phyloP scores from a whole-genome alignment of 768 basidiomycete genomes.

The Candolleomyces efflorescens region DNA sequence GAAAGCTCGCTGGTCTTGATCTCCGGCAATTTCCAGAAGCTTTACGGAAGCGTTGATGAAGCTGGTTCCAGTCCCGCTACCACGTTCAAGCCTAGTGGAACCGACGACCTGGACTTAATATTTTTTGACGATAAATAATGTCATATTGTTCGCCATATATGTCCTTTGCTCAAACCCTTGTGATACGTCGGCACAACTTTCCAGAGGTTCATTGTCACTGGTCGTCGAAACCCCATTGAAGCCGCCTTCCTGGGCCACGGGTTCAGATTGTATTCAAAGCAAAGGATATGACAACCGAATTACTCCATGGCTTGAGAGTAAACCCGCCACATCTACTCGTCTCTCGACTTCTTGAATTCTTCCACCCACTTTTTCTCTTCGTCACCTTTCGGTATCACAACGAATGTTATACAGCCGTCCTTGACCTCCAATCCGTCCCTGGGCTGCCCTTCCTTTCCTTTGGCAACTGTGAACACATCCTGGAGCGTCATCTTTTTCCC shows the following conservation, averaged over 20 bases:
- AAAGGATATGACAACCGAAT: neutral
- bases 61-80: no score
- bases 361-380: constrained; percentile 84
- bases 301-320: neutral
- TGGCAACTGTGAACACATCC: constrained; percentile 67
- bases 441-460: constrained; percentile 52
- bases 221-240: no score
- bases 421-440: constrained; percentile 81
- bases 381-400: constrained; percentile 70
- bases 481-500: constrained; percentile 86
- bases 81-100: no score
- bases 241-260: neutral
- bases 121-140: no score
- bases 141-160: no score
- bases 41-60: no score
- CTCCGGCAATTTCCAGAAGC: no score
- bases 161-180: no score
- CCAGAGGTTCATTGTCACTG: no score
- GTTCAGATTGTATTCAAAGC: neutral
- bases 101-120: no score
- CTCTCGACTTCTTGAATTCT: constrained; percentile 67
- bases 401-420: constrained; percentile 78
- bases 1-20: no score
- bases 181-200: no score
- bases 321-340: constrained; percentile 12